Evolutionary conservation across 1,284 basidiomycete species (phyloP).

Genomic region (Polyporus tsugae): DNA sequence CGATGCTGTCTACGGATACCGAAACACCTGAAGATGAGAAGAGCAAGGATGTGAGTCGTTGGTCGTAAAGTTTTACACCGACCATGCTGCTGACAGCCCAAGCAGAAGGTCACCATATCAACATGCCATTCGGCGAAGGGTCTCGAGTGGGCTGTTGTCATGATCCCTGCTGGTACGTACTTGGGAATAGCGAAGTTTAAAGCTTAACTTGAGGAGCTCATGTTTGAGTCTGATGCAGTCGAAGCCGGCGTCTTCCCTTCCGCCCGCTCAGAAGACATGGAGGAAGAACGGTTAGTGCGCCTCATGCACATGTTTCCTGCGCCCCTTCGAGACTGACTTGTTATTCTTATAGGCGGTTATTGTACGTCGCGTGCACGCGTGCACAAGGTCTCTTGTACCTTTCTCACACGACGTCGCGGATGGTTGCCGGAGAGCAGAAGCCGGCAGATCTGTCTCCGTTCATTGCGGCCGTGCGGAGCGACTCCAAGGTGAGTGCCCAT

Average conservation of each 20-base stretch:
- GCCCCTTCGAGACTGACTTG: neutral
- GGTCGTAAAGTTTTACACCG: neutral
- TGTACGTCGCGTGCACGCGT: conserved; percentile 93
- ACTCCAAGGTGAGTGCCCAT: conserved; percentile 46
- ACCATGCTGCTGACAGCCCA: conserved; percentile 9
- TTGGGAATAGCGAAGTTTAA: neutral
- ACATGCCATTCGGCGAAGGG: conserved; percentile 94
- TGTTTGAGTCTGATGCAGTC: conserved; percentile 49
- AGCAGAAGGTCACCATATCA: conserved; percentile 84
- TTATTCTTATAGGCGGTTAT: conserved; percentile 63
- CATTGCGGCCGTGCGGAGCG: conserved; percentile 47
- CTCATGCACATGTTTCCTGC: neutral
- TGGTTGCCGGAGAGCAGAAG: conserved; percentile 58
- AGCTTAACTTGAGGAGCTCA: neutral
- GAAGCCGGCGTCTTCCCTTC: conserved; percentile 86
- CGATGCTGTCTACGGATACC: conserved; percentile 86
- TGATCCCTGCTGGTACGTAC: conserved; percentile 71
- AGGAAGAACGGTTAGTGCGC: conserved; percentile 79
- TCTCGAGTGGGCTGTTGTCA: conserved; percentile 91
- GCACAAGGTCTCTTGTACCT: conserved; percentile 83
- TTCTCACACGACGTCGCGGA: conserved; percentile 56
- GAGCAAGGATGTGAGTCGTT: conserved; percentile 57
- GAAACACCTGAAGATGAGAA: conserved; percentile 68
- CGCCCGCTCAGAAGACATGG: conserved; percentile 77
- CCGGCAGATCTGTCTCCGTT: conserved; percentile 56